Conservation (phyloP, 192 early-diverging fungal species). For the Podila verticillata region DNA sequence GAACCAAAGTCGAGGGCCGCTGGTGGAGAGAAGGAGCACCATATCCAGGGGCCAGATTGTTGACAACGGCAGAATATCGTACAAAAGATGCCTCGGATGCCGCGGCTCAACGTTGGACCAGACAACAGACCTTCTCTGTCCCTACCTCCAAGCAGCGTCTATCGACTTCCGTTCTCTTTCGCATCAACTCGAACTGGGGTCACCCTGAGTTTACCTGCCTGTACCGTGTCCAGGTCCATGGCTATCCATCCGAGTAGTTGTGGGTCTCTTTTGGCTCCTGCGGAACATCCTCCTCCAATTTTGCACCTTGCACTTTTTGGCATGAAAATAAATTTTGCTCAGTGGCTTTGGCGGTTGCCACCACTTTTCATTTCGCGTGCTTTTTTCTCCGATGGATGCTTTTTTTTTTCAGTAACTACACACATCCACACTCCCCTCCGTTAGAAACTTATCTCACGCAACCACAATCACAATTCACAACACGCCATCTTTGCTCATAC, state of each 20-base stretch:
- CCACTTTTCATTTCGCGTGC: too few relatives aligned
- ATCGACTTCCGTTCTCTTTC: slow-evolving; percentile 59
- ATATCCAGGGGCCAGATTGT: slow-evolving; percentile 7
- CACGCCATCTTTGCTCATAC: too few relatives aligned
- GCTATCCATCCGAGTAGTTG: slow-evolving; percentile 5
- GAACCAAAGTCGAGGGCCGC: slow-evolving; percentile 16
- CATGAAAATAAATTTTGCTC: too few relatives aligned
- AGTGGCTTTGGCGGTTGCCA: too few relatives aligned
- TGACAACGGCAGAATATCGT: slow-evolving; percentile 54
- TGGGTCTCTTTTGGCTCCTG: not conserved
- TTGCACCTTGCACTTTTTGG: too few relatives aligned
- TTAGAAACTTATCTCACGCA: too few relatives aligned
- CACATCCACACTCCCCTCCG: too few relatives aligned
- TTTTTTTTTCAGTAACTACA: too few relatives aligned
- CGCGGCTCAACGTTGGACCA: too few relatives aligned
- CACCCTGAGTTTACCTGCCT: slow-evolving; percentile 74
- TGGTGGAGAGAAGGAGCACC: slow-evolving; percentile 31
- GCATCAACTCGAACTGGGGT: slow-evolving; percentile 75
- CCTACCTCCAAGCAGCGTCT: slow-evolving; percentile 52
- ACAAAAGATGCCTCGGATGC: slow-evolving; percentile 18
- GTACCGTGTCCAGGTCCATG: slow-evolving; percentile 80
- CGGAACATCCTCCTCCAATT: too few relatives aligned
- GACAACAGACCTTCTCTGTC: slow-evolving; percentile 18
- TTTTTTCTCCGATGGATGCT: too few relatives aligned
- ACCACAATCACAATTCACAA: too few relatives aligned